phyloP scores from a whole-genome alignment of 2,329 filamentous ascomycete genomes.

The Fusarium algeriense region DNA sequence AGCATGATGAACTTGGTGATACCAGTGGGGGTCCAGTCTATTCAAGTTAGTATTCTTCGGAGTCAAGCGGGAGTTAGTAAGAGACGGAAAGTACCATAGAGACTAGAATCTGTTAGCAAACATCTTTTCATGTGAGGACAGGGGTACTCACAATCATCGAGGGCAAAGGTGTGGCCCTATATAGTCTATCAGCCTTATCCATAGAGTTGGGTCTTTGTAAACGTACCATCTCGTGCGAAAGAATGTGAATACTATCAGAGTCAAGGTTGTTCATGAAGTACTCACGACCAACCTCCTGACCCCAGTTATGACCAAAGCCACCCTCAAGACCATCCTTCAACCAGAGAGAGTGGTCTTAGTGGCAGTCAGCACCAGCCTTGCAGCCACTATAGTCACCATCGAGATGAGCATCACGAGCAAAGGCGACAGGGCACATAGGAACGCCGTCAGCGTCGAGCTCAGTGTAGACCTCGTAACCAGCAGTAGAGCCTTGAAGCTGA shows the following conservation, averaged over 20 bases:
- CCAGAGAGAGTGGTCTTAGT: constrained; percentile 61
- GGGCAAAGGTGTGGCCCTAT: constrained; percentile 55
- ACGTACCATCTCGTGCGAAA: constrained; percentile 58
- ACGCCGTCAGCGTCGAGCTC: constrained; percentile 54
- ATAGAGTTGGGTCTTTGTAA: accelerated
- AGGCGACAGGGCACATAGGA: constrained; percentile 55
- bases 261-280: constrained; percentile 58
- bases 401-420: constrained; percentile 59
- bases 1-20: constrained; percentile 60
- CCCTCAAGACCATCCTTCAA: constrained; percentile 59
- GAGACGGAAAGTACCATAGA: constrained; percentile 26
- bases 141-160: constrained; percentile 53
- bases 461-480: constrained; percentile 56
- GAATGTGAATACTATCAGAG: constrained; percentile 57
- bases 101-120: constrained; percentile 21
- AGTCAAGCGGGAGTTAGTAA: no score
- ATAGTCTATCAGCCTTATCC: neutral
- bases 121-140: neutral
- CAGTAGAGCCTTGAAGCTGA: constrained; percentile 53
- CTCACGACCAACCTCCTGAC: constrained; percentile 58
- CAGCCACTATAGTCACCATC: constrained; percentile 57
- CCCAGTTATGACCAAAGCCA: constrained; percentile 60
- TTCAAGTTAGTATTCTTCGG: neutral
- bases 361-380: constrained; percentile 47
- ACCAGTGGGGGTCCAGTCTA: constrained; percentile 59